Evolutionary conservation across 75 land plant genomes (phyloP).

Genomic region (Pseudotsuga menziesii): DNA sequence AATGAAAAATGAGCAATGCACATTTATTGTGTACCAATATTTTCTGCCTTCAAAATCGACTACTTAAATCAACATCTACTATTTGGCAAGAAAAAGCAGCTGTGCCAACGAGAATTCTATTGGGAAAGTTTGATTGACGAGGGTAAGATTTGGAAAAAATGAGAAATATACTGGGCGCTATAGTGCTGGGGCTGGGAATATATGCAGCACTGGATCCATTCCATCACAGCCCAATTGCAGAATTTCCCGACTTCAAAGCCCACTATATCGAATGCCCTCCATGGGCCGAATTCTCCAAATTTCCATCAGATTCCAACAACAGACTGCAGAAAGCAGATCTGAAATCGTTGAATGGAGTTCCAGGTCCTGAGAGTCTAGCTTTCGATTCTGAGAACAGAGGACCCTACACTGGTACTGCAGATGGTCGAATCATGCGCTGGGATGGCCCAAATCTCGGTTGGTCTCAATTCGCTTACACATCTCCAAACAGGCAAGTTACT

Average conservation of each 20-base stretch:
- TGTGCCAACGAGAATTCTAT: too few relatives aligned
- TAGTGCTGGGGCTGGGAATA: slow-evolving; percentile 6
- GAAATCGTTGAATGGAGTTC: slow-evolving; percentile 9
- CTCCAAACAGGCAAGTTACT: slow-evolving; percentile 29
- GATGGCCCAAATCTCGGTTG: slow-evolving; percentile 31
- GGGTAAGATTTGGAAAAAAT: not conserved
- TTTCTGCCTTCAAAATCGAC: too few relatives aligned
- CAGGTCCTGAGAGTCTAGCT: slow-evolving; percentile 73
- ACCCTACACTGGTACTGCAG: slow-evolving; percentile 73
- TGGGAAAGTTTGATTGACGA: too few relatives aligned
- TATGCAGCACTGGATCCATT: slow-evolving; percentile 35
- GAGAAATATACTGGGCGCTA: not conserved
- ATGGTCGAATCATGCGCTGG: slow-evolving; percentile 71
- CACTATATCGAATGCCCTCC: slow-evolving; percentile 12
- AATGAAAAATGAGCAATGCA: too few relatives aligned
- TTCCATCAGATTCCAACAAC: slow-evolving; percentile 16
- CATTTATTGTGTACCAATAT: too few relatives aligned
- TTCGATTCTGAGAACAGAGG: slow-evolving; percentile 62
- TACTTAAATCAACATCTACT: too few relatives aligned
- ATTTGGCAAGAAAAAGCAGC: too few relatives aligned
- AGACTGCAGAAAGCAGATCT: slow-evolving; percentile 29
- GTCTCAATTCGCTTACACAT: slow-evolving; percentile 53
- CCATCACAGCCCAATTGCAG: slow-evolving; percentile 14
- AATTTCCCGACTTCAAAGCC: slow-evolving; percentile 21
- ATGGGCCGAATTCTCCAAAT: not conserved